Percentiles rank a stretch among this genome's conserved stretches.
phyloP scores from a whole-genome alignment of 345 rosid species.

The Fremontodendron californicum region DNA sequence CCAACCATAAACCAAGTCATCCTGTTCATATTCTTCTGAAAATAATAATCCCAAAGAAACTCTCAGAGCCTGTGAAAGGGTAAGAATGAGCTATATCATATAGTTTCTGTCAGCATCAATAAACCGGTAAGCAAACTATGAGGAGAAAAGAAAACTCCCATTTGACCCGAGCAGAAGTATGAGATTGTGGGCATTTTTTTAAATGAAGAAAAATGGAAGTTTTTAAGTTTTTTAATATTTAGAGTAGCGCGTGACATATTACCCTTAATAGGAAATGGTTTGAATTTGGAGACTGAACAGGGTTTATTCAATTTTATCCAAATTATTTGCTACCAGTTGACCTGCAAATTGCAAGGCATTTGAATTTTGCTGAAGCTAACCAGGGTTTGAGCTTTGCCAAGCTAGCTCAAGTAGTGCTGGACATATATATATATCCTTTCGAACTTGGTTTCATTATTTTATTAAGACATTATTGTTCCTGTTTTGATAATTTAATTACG shows the following conservation, averaged over 20 bases:
- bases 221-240: not conserved
- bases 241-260: not conserved
- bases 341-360: not conserved
- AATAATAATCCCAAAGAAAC: conserved; percentile 18
- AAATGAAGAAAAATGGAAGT: not conserved
- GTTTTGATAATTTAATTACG: not conserved
- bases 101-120: conserved; percentile 12
- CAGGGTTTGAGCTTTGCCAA: not conserved
- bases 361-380: not conserved
- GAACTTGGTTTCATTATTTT: not conserved
- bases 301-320: not conserved
- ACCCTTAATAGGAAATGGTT: not conserved
- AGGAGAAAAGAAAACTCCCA: not conserved
- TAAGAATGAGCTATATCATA: conserved; percentile 19
- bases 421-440: not conserved
- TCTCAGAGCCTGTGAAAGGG: conserved; percentile 31
- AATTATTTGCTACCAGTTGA: conserved; percentile 9
- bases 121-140: not conserved
- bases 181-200: conserved; percentile 6
- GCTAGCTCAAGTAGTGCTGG: not conserved
- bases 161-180: conserved; percentile 14
- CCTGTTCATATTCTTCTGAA: not conserved
- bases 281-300: not conserved
- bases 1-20: conserved; percentile 14
- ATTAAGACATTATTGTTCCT: conserved; percentile 4